Evolutionary conservation across 2,329 filamentous ascomycete species (phyloP).

Genomic region (Ascochyta pisi): DNA sequence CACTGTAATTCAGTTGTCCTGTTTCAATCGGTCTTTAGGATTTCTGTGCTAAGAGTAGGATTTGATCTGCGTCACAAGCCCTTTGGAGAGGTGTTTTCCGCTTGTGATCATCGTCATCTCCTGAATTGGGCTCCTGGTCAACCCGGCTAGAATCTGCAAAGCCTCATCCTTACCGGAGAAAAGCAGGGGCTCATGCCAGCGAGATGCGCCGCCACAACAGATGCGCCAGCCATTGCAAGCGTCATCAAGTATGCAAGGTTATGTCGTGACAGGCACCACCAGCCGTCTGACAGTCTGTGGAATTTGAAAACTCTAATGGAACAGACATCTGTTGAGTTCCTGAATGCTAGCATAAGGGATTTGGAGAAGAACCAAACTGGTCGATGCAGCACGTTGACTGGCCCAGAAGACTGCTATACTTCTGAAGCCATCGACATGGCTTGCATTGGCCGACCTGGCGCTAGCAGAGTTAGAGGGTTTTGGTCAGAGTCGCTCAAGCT

Average conservation of each 20-base stretch:
- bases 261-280: background rate
- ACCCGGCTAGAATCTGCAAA: conserved; percentile 4
- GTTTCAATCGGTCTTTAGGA: background rate
- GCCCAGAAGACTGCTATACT: background rate
- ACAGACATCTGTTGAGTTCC: background rate
- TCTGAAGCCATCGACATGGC: background rate
- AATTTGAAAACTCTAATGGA: background rate
- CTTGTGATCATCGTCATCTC: background rate
- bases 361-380: background rate
- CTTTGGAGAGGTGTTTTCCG: background rate
- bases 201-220: conserved; percentile 1
- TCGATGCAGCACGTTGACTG: background rate
- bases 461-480: conserved; percentile 13
- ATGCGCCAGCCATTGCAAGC: conserved; percentile 13
- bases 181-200: conserved; percentile 8
- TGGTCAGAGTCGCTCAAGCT: conserved; percentile 31
- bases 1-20: background rate
- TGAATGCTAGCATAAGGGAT: background rate
- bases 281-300: background rate
- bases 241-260: conserved; percentile 18
- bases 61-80: background rate
- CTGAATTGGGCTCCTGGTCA: background rate
- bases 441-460: conserved; percentile 16
- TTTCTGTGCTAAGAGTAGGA: background rate
- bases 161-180: background rate